Evolutionary conservation across 2,329 filamentous ascomycete species (phyloP).

Genomic region (Apiospora kogelbergensis): DNA sequence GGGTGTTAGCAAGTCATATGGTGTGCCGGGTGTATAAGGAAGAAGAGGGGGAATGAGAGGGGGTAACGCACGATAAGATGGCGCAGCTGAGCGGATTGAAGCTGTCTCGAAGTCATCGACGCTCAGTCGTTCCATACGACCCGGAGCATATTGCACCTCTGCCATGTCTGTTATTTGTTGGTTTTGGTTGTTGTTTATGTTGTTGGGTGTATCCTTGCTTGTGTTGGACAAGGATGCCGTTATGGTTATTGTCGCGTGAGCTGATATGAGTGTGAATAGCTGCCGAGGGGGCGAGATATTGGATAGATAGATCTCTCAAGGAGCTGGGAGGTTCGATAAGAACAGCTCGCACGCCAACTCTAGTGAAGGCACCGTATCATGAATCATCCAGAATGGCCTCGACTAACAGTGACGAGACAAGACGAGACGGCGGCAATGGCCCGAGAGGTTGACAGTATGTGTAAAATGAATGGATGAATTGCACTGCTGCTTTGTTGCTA

Average conservation of each 20-base stretch:
- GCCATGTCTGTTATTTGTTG: slow-evolving; percentile 21
- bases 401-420: background rate
- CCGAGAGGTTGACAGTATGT: background rate
- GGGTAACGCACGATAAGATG: slow-evolving; percentile 56
- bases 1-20: background rate
- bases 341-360: slow-evolving; percentile 21
- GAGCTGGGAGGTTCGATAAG: slow-evolving; percentile 17
- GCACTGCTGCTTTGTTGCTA: background rate
- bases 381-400: slow-evolving; percentile 4
- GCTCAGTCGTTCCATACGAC: slow-evolving; percentile 29
- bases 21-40: too few relatives aligned
- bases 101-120: slow-evolving; percentile 65
- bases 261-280: background rate
- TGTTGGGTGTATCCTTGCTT: background rate
- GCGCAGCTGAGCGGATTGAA: slow-evolving; percentile 66
- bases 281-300: background rate
- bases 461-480: slow-evolving; percentile 3
- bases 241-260: background rate
- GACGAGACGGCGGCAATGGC: background rate
- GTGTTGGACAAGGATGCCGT: background rate
- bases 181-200: background rate
- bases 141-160: slow-evolving; percentile 25
- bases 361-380: background rate
- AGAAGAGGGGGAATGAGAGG: background rate
- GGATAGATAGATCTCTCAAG: background rate